Conservation (phyloP, 495 filamentous ascomycete species). For the Cenococcum geophilum region DNA sequence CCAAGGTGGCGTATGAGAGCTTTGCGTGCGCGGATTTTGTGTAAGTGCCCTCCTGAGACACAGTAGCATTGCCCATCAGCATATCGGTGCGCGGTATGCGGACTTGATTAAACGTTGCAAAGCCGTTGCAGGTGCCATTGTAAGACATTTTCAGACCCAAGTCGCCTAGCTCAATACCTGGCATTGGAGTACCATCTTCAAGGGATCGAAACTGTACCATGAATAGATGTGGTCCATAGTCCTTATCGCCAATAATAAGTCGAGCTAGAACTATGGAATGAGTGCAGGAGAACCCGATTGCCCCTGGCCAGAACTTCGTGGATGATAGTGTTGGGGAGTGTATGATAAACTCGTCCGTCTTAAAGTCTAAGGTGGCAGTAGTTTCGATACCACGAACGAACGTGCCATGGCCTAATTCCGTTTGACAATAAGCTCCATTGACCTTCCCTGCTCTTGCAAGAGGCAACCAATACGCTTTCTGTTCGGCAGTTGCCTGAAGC, state of each 20-base stretch:
- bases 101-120: conserved; percentile 24
- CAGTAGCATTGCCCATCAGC: conserved; percentile 24
- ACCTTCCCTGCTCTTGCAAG: conserved; percentile 4
- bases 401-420: conserved; percentile 31
- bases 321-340: conserved; percentile 30
- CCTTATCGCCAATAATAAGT: conserved; percentile 29
- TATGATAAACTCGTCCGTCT: conserved; percentile 33
- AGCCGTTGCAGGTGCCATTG: conserved; percentile 23
- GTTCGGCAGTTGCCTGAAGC: conserved; percentile 5
- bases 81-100: conserved; percentile 27
- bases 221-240: conserved; percentile 37
- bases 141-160: conserved; percentile 32
- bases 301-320: conserved; percentile 35
- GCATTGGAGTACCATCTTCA: conserved; percentile 28
- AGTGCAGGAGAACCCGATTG: conserved; percentile 30
- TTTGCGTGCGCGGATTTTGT: conserved; percentile 14
- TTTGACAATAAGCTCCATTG: conserved; percentile 14
- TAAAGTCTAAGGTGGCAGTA: conserved; percentile 30
- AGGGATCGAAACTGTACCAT: conserved; percentile 34
- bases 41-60: conserved; percentile 25
- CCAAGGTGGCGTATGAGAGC: conserved; percentile 25
- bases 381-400: conserved; percentile 33
- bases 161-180: conserved; percentile 34
- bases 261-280: conserved; percentile 32
- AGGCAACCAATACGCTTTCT: conserved; percentile 16